phyloP scores from a whole-genome alignment of 495 filamentous ascomycete species.

The Xylaria bambusicola region DNA sequence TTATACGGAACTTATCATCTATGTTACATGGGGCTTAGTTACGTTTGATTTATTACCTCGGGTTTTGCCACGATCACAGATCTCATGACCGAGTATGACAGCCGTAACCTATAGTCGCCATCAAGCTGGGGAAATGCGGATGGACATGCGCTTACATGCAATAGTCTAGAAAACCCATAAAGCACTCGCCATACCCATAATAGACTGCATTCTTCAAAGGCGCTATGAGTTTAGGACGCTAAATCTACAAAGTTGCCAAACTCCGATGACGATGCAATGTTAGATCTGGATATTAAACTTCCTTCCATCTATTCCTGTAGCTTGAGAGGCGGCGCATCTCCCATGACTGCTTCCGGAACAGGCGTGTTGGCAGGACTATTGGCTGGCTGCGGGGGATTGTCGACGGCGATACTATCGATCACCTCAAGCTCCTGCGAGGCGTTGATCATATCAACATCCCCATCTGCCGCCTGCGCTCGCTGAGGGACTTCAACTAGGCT shows the following conservation, averaged over 20 bases:
- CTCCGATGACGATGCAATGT: not conserved
- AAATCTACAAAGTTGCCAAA: not conserved
- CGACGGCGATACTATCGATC: constrained; percentile 18
- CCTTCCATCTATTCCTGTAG: not conserved
- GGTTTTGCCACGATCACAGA: no score
- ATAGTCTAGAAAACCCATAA: not conserved
- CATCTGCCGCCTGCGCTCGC: constrained; percentile 18
- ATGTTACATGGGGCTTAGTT: no score
- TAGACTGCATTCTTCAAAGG: not conserved
- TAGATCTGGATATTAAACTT: not conserved
- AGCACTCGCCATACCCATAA: not conserved
- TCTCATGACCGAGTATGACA: no score
- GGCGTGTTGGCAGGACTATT: constrained; percentile 16
- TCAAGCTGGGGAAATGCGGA: no score
- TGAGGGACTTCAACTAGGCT: constrained; percentile 58
- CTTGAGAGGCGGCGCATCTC: not conserved
- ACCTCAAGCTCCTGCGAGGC: constrained; percentile 4
- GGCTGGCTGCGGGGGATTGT: constrained; percentile 14
- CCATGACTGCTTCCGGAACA: not conserved
- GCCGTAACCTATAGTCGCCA: no score
- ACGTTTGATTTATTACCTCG: no score
- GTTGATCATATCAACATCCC: not conserved
- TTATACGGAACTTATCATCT: no score
- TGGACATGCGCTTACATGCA: not conserved
- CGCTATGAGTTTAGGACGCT: not conserved